Evolutionary conservation across 2,329 filamentous ascomycete genomes (phyloP).

Genomic region (Proliferodiscus dingleyae): DNA sequence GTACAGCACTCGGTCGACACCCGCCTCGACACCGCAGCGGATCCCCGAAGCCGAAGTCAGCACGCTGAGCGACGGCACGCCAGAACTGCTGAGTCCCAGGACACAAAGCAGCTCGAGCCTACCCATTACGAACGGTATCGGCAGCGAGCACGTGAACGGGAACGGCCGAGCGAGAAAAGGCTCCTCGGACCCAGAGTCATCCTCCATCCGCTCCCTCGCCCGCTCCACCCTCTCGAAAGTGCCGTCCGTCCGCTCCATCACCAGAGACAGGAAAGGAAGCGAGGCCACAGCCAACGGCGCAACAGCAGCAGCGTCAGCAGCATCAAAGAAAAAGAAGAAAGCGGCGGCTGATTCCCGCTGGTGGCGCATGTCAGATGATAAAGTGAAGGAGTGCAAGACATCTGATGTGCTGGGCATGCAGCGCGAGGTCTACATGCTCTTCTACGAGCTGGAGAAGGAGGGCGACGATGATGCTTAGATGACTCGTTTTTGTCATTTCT

Average conservation of each 20-base stretch:
- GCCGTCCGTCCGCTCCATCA: slow-evolving; percentile 11
- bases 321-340: slow-evolving; percentile 53
- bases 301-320: too few relatives aligned
- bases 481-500: background rate
- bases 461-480: slow-evolving; percentile 9
- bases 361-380: slow-evolving; percentile 98
- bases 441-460: slow-evolving; percentile 71
- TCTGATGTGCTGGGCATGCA: slow-evolving; percentile 89
- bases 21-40: slow-evolving; percentile 27
- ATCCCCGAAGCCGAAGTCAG: slow-evolving; percentile 26
- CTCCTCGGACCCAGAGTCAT: slow-evolving; percentile 37
- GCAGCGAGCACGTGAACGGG: slow-evolving; percentile 8
- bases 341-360: slow-evolving; percentile 61
- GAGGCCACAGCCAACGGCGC: slow-evolving; percentile 11
- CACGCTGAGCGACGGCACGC: slow-evolving; percentile 25
- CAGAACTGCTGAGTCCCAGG: slow-evolving; percentile 25
- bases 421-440: slow-evolving; percentile 90
- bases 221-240: slow-evolving; percentile 49
- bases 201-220: slow-evolving; percentile 52
- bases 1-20: slow-evolving; percentile 41
- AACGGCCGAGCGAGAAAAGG: slow-evolving; percentile 8
- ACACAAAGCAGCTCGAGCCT: slow-evolving; percentile 26
- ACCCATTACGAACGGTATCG: slow-evolving; percentile 16
- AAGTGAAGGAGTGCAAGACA: slow-evolving; percentile 91
- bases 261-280: too few relatives aligned